A percentile compares a stretch with the other conserved stretches of the same genome.
phyloP scores from a whole-genome alignment of 768 basidiomycete genomes.

The Daedaleopsis nitida region DNA sequence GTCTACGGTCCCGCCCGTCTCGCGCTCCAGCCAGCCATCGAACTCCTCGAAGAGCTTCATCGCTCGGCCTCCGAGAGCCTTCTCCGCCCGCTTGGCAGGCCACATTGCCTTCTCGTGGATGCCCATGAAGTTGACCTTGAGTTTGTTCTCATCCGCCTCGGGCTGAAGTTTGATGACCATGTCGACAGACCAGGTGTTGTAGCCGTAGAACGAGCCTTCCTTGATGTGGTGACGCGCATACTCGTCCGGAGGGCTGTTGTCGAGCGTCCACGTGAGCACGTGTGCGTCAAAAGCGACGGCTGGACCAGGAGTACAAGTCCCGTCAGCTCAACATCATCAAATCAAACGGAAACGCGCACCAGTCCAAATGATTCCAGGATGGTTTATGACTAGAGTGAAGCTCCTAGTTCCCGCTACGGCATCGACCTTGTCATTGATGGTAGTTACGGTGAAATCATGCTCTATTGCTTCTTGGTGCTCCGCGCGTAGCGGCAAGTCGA shows the following conservation, averaged over 20 bases:
- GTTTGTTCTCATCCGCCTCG: conserved; percentile 23
- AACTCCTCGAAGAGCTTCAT: conserved; percentile 76
- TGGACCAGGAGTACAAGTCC: conserved; percentile 21
- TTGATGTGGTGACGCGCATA: conserved; percentile 86
- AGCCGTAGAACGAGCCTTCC: conserved; percentile 85
- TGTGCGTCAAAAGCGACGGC: conserved; percentile 92
- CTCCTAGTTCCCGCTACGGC: conserved; percentile 61
- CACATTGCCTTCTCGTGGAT: conserved; percentile 85
- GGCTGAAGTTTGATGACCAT: conserved; percentile 62
- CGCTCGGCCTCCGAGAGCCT: conserved; percentile 54
- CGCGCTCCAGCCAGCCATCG: conserved; percentile 72
- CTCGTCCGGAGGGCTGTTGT: conserved; percentile 76
- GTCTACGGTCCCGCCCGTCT: conserved; percentile 67
- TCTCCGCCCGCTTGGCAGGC: conserved; percentile 59
- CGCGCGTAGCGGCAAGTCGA: conserved; percentile 56
- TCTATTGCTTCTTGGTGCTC: conserved; percentile 30
- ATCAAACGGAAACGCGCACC: conserved; percentile 40
- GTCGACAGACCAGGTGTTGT: conserved; percentile 71
- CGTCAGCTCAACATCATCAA: neutral
- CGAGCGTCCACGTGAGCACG: conserved; percentile 82
- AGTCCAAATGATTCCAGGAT: conserved; percentile 88
- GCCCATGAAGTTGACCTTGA: conserved; percentile 76
- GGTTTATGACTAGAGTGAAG: conserved; percentile 67
- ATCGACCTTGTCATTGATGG: conserved; percentile 59
- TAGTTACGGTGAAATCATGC: conserved; percentile 52